Base-by-base conservation (phyloP, 202 grass and related monocot species). In the Zoysia matrella region DNA sequence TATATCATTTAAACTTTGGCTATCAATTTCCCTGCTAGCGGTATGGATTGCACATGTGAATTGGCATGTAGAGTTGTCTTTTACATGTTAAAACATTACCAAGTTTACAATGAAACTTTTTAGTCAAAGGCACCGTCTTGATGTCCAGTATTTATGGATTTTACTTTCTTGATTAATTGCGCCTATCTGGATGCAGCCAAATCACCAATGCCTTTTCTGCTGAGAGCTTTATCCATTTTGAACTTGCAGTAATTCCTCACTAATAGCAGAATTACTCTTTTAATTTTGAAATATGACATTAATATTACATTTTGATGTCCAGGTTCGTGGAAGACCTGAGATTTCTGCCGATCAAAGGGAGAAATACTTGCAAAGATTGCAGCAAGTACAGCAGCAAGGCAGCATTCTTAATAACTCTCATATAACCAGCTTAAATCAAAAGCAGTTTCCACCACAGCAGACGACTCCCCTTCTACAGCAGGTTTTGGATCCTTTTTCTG, bases 401-500 rank as follows among this genome's bases (percentile, higher is more conserved):
- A 92, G 48, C 63, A 80, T 89, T 82, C 73, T 91, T 88, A 93
- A 73, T 45, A 72, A 77, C 70, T 81, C 92, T 83, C 78, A 85
- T 74, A 77, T 87, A 74, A 63, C 92, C 41, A 75, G 89, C 79
- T 82, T 84, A 46, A 96, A 79, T 83, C 96, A 92, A 74, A 99
- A 96, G 80, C 92, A 88, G 47, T 94, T 96, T 83, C 66, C 91
- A 0, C 57, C 93, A 60, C 93, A 96, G 80, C 97, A 90, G 72
- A 78, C 89, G 77, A 99, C 89, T 78, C 60, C 90, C 66, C 91
- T 99, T 68, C 75, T 99, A 83, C 97, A 90, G 84, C 97, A 96
- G 91, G 96, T 92, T 70, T 8, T 11, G n/a, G n/a, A 63, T 83
- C 51, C 52, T 74, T 50, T 55, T 69, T 2, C 62, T 83, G 63